Percentiles rank a stretch among this genome's conserved stretches.
Conservation (phyloP, 2,329 filamentous ascomycete species). For the Aspergillus sp. region DNA sequence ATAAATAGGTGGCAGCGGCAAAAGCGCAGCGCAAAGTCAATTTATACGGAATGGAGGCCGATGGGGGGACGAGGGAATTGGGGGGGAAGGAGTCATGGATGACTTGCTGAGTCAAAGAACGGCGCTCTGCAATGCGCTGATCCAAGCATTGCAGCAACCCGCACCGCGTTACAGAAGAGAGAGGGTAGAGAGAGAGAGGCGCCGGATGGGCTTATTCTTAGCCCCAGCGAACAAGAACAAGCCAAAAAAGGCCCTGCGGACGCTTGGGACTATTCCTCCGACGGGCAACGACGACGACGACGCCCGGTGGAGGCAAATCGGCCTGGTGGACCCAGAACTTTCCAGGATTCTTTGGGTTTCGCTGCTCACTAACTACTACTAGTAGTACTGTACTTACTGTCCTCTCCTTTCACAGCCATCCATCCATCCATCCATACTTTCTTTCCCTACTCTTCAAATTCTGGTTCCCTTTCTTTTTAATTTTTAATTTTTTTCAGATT, state of each 20-base stretch:
- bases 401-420: neutral
- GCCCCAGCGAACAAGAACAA: neutral
- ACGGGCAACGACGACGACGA: neutral
- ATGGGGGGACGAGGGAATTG: neutral
- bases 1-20: slow-evolving; percentile 16
- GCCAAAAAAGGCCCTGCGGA: neutral
- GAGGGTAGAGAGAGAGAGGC: neutral
- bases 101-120: slow-evolving; percentile 9
- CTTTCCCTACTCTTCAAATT: neutral
- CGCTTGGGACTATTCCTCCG: neutral
- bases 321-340: slow-evolving; percentile 5
- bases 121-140: slow-evolving; percentile 1
- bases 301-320: slow-evolving; percentile 11
- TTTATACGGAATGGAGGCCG: slow-evolving; percentile 21
- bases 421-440: neutral
- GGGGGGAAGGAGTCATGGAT: neutral
- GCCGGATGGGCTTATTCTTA: neutral
- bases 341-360: slow-evolving; percentile 4
- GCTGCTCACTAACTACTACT: neutral
- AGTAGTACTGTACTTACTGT: no score
- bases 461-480: neutral
- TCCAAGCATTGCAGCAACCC: neutral
- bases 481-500: no score
- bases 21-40: slow-evolving; percentile 25
- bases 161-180: neutral